Conservation (phyloP, 2,329 filamentous ascomycete genomes). For the Xylaria sp. region DNA sequence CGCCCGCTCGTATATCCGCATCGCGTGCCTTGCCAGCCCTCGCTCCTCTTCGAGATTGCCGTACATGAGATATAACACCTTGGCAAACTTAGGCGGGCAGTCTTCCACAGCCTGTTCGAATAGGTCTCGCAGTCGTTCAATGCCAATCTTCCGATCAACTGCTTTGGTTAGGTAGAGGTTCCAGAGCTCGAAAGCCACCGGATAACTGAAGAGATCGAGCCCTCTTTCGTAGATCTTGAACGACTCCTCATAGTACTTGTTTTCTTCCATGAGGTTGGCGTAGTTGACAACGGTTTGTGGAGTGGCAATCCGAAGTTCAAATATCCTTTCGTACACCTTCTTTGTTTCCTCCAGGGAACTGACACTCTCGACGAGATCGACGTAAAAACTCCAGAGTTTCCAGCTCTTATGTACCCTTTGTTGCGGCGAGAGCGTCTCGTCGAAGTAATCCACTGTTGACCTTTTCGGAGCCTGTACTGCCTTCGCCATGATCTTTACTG, state of each 20-base stretch:
- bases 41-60: constrained; percentile 95
- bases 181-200: constrained; percentile 97
- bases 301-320: constrained; percentile 95
- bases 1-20: constrained; percentile 98
- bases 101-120: constrained; percentile 97
- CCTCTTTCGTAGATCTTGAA: constrained; percentile 98
- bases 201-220: constrained; percentile 97
- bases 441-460: constrained; percentile 99
- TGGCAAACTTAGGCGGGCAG: constrained; percentile 93
- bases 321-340: constrained; percentile 95
- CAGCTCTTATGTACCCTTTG: constrained; percentile 98
- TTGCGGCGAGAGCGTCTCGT: constrained; percentile 90
- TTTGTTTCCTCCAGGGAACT: constrained; percentile 87
- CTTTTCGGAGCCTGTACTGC: constrained; percentile 95
- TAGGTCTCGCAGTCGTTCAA: constrained; percentile 89
- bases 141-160: constrained; percentile 92
- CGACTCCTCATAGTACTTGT: constrained; percentile 93
- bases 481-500: constrained; percentile 94
- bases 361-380: constrained; percentile 95
- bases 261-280: constrained; percentile 90
- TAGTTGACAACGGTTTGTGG: constrained; percentile 99
- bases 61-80: constrained; percentile 97
- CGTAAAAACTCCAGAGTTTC: constrained; percentile 99
- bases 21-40: constrained; percentile 90
- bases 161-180: constrained; percentile 98